Evolutionary conservation across 495 filamentous ascomycete species (phyloP), one percentile per base, ranked within the genome.

Genomic region (Xylaria curta): DNA sequence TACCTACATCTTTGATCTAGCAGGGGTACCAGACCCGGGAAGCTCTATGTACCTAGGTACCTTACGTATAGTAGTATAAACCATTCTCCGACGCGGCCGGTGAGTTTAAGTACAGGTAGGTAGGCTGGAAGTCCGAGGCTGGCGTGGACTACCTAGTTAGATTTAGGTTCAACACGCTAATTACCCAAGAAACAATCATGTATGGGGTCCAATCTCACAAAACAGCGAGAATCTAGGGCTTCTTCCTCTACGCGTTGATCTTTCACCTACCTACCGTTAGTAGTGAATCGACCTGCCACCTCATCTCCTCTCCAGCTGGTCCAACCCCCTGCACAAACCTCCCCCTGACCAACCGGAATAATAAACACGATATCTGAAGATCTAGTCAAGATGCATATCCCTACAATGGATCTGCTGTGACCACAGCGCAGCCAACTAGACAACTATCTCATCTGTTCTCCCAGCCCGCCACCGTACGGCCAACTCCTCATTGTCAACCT

Each of bases 361-460:
- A 46, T 17, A 40, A 66, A 59, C 62, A 71, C 56, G 19, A 46
- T 51, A 58, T 42, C 40, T 36, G 58, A 26, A 66, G 7, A 49
- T 65, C 62, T 28, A 21, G 53, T 19, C 61, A 71, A 38, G 7
- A 71, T 71, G 69, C 49, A 28, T 53, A 15, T 60, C 61, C 15
- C 19, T 26, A n/a, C 1, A 12, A 66, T 66, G 28, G 62, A 71
- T 51, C 26, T 38, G 26, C 51, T 71, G 47, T 71, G 40, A 71
- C 42, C 21, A 33, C 56, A 59, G 58, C 24, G n/a, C 46, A 13
- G 56, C 42, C 56, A 49, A 33, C 42, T 26, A 2, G 53, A 59
- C 42, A 53, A 36, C 26, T 3, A 8, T 7, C 40, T 36, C 9
- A 8, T 7, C 40, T 36, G 42, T 21, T 17, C 21, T 4, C 17